phyloP scores from a whole-genome alignment of 1,284 basidiomycete genomes.

The Malassezia globosa region DNA sequence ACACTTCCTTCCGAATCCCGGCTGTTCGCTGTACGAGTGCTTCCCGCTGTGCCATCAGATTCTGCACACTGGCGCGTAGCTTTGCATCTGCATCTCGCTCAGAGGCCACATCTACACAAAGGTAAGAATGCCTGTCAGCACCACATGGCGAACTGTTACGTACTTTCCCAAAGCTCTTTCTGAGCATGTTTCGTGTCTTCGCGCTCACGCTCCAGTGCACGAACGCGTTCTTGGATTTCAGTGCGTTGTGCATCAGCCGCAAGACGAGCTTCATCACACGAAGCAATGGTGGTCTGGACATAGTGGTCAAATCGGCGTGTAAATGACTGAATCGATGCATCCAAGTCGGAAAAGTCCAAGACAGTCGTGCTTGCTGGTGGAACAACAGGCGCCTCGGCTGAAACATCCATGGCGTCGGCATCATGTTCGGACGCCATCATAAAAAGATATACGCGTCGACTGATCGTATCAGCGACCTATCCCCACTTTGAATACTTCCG shows the following conservation, averaged over 20 bases:
- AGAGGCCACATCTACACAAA: constrained; percentile 21
- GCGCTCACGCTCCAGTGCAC: constrained; percentile 28
- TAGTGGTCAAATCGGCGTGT: constrained; percentile 27
- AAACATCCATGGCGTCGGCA: not conserved
- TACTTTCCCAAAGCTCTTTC: constrained; percentile 30
- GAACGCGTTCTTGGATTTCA: constrained; percentile 24
- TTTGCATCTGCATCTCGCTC: constrained; percentile 29
- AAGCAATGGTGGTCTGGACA: constrained; percentile 28
- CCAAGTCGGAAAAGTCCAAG: constrained; percentile 31
- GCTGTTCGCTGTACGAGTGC: constrained; percentile 27
- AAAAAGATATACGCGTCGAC: not conserved
- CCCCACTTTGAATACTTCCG: too few relatives aligned
- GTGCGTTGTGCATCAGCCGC: constrained; percentile 26
- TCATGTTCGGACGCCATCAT: not conserved
- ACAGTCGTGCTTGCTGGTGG: not conserved
- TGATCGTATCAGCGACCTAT: too few relatives aligned
- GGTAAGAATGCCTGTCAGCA: too few relatives aligned
- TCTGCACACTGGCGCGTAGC: constrained; percentile 25
- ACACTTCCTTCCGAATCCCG: constrained; percentile 27
- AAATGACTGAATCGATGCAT: constrained; percentile 24
- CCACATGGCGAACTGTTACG: not conserved
- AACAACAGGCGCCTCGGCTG: too few relatives aligned
- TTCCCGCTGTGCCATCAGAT: constrained; percentile 25
- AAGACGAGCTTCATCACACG: constrained; percentile 29
- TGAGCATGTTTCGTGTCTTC: constrained; percentile 29